phyloP scores from a whole-genome alignment of 1,284 basidiomycete species.

The Leucoagaricus sp. region DNA sequence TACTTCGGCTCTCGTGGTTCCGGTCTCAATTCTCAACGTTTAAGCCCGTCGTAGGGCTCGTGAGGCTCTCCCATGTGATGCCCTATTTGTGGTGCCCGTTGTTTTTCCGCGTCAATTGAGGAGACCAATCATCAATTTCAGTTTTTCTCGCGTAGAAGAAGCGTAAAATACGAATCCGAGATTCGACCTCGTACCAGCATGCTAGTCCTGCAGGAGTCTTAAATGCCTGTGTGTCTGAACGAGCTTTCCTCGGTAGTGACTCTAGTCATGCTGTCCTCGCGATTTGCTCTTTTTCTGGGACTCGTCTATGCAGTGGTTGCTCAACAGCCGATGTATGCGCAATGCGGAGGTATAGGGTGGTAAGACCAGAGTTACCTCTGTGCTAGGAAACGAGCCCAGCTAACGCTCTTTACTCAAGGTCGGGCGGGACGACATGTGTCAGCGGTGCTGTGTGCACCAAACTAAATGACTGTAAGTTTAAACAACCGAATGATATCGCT shows the following conservation, averaged over 20 bases:
- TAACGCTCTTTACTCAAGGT: constrained; percentile 29
- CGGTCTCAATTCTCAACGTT: neutral
- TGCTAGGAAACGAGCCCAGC: neutral
- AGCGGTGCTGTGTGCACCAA: constrained; percentile 41
- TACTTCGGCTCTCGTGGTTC: constrained; percentile 1
- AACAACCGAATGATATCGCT: too few relatives aligned
- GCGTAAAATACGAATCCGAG: constrained; percentile 2
- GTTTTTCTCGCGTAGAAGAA: constrained; percentile 1
- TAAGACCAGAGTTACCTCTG: constrained; percentile 21
- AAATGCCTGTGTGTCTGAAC: constrained; percentile 2
- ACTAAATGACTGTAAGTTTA: constrained; percentile 41
- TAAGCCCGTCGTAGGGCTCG: neutral
- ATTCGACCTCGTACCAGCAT: neutral
- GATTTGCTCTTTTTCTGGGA: constrained; percentile 22
- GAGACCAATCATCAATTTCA: neutral
- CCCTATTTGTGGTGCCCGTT: neutral
- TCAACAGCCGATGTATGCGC: constrained; percentile 40
- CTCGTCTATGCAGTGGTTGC: constrained; percentile 21
- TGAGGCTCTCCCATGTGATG: constrained; percentile 2
- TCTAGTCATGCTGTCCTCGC: constrained; percentile 21
- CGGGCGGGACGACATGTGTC: constrained; percentile 45
- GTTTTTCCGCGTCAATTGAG: constrained; percentile 9
- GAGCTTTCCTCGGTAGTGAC: neutral
- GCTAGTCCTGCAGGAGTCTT: neutral
- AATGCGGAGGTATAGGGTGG: constrained; percentile 55